phyloP scores from a whole-genome alignment of 345 rosid species.

The Laguncularia racemosa region DNA sequence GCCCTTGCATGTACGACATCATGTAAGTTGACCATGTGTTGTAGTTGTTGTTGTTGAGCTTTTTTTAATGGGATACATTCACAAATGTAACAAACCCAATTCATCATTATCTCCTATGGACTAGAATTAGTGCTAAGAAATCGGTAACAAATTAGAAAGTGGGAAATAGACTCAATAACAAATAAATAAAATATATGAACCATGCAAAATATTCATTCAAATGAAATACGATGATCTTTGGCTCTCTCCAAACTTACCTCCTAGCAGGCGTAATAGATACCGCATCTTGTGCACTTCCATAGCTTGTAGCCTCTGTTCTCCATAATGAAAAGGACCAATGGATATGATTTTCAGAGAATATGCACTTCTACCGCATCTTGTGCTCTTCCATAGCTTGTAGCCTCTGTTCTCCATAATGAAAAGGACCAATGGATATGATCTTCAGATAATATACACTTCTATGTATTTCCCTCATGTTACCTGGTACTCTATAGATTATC shows the following conservation, averaged over 20 bases:
- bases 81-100: too few species aligned
- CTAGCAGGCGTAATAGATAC: neutral
- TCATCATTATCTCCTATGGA: too few species aligned
- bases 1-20: too few species aligned
- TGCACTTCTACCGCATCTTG: constrained; percentile 12
- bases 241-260: neutral
- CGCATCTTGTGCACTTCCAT: constrained; percentile 16
- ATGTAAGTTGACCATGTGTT: too few species aligned
- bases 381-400: constrained; percentile 13
- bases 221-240: too few species aligned
- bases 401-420: neutral
- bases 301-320: neutral
- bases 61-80: too few species aligned
- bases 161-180: too few species aligned
- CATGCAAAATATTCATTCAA: too few species aligned
- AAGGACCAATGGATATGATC: constrained; percentile 13
- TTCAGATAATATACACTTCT: constrained; percentile 3
- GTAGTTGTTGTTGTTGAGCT: too few species aligned
- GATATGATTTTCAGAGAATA: constrained; percentile 11
- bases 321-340: constrained; percentile 9
- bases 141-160: too few species aligned
- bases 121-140: too few species aligned
- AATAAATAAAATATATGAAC: too few species aligned
- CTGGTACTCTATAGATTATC: constrained; percentile 7
- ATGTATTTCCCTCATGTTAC: constrained; percentile 1